These are phyloP conservation scores for Solioccasus polychromus DNA, from an alignment of 768 basidiomycete genomes.

Conservation along the genomic window DNA sequence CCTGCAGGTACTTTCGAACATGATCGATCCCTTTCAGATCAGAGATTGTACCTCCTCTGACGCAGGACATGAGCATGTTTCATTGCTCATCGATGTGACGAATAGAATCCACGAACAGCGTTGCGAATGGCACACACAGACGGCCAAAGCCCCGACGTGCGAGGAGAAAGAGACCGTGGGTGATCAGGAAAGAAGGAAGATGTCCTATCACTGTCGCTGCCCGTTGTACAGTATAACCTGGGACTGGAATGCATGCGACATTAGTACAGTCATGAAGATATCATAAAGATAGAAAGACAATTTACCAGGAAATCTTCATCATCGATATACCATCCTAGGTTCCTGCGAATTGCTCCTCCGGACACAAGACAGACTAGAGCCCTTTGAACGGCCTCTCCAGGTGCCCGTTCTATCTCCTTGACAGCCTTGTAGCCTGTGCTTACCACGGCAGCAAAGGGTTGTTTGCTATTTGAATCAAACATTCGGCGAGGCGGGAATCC, in stretches of 20 bases:
- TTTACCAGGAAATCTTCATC: constrained; percentile 5
- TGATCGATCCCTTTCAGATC: constrained; percentile 10
- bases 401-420: constrained; percentile 7
- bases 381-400: constrained; percentile 2
- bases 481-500: background rate
- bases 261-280: background rate
- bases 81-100: constrained; percentile 15
- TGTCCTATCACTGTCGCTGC: constrained; percentile 14
- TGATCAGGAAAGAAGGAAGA: constrained; percentile 16
- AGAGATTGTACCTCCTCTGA: constrained; percentile 15
- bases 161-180: constrained; percentile 23
- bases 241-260: constrained; percentile 2
- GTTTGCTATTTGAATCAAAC: background rate
- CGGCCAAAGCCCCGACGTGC: background rate
- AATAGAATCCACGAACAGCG: constrained; percentile 12
- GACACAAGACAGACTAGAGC: constrained; percentile 7
- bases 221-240: constrained; percentile 12
- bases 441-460: background rate
- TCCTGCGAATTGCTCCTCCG: constrained; percentile 1
- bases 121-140: constrained; percentile 5
- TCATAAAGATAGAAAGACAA: background rate
- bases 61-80: constrained; percentile 14
- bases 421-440: constrained; percentile 2
- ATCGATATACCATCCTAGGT: constrained; percentile 8
- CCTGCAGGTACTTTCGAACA: constrained; percentile 17